Base-by-base conservation (phyloP, 2,329 filamentous ascomycete genomes). In the Fusarium sp. region DNA sequence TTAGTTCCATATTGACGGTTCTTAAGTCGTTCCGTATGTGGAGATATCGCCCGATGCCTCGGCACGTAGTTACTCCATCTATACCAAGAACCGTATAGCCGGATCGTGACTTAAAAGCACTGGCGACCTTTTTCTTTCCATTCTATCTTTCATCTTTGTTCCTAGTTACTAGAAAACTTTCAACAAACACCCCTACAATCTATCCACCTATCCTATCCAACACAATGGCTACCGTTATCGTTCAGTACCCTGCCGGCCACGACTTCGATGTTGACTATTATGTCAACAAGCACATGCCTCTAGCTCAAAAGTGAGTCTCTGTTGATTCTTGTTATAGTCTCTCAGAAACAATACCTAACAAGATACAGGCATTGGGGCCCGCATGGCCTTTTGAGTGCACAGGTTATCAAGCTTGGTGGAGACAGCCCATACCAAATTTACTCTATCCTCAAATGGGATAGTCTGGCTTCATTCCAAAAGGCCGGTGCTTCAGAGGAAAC, bases 211-310 rank as follows among this genome's bases (percentile, higher is more conserved):
- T 30, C 27, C 27, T 10, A 30, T 17, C 20, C 27, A 9, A 7
- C 35, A 48, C 5, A 11, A 67, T 67, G 64, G 18, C 40, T 12
- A 67, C 64, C 4, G n/a, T 67, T 5, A 20, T 67, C 17, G 33
- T 67, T 23, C 64, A 67, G 5, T 67, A 67, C 20, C 64, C 64
- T 10, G 38, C n/a, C 32, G 64, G 64, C 6, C 55, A 67, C 20
- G 63, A 67, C n/a, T 67, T 67, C 11, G 48, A 67, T 33, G 11
- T 67, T 14, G 64, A 67, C 18, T 67, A 67, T 35, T 67, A 67
- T 13, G 5, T 61, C 10, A 67, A 61, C 32, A 67, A 35, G 1
- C 64, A 67, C 9, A 61, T 67, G 45, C 55, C 62, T 7, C 37
- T 67, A 0, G 62, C 13, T 4, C 26, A 61, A 18, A 67, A 67